Evolutionary conservation across 306 rosid genomes (phyloP), one percentile per base, ranked within the genome.

Genomic region (Gastrolobium villosum): DNA sequence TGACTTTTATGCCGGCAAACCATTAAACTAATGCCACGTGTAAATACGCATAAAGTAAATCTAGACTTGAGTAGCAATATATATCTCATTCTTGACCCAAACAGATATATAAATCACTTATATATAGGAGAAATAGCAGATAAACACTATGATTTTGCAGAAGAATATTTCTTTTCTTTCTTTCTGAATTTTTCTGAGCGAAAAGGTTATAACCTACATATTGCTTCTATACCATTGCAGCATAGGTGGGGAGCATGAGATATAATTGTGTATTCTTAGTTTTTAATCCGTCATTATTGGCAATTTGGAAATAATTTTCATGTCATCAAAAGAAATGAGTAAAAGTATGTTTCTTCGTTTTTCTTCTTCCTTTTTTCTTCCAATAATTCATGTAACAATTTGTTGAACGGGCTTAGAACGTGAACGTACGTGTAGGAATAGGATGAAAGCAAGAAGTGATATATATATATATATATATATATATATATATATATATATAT

Each of bases 1-100:
- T 66, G 81, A 75, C 86, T 78, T 68, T 37, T 20, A 53, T 71
- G 72, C 88, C 79, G 84, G 41, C 90, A 74, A 57, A n/a, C 86
- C 87, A 81, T 66, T 77, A 32, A 6, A 3, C 2, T 60, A 15
- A 9, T 76, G 70, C 82, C 86, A 84, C 75, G 44, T 81, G 80
- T 41, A 44, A 5, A 37, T 0, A 76, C 5, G 26, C 48, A 69
- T 43, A 45, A 20, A 53, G 35, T 72, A 4, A 79, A 52, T 31
- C 40, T 10, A 61, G 39, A 50, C 44, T 50, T 46, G 3, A 44
- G 45, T 40, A 39, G 7, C 2, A 64, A 64, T 20, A 34, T 36
- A 36, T 32, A 13, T 10, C 44, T 34, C 70, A 7, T 15, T 39
- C 43, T 63, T 40, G 43, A 63, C 49, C 10, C 49, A 4, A 4